Evolutionary conservation across 2,329 filamentous ascomycete species (phyloP).

Genomic region (Fusarium sp.): DNA sequence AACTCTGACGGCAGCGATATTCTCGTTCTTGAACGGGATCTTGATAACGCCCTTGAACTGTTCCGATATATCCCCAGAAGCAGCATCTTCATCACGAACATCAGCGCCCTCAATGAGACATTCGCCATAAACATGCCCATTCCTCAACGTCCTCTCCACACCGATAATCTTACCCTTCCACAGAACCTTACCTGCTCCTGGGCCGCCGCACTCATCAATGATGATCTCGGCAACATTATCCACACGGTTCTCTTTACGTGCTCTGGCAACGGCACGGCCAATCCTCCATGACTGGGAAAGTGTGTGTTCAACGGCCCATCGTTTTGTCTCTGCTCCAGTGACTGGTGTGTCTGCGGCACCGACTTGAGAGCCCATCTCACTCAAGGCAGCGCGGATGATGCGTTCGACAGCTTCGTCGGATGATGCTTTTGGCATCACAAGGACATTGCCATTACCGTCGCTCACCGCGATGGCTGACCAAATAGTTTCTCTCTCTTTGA

Average conservation of each 20-base stretch:
- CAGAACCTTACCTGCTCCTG: conserved; percentile 64
- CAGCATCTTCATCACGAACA: conserved; percentile 46
- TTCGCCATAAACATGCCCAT: conserved; percentile 70
- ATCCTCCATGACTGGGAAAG: conserved; percentile 68
- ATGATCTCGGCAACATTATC: conserved; percentile 68
- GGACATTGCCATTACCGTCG: conserved; percentile 64
- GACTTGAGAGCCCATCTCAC: conserved; percentile 65
- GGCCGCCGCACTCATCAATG: conserved; percentile 67
- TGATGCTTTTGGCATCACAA: conserved; percentile 60
- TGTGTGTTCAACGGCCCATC: conserved; percentile 64
- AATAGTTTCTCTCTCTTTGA: conserved; percentile 59
- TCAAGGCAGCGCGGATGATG: conserved; percentile 62
- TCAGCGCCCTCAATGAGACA: conserved; percentile 65
- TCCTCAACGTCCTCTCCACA: conserved; percentile 66
- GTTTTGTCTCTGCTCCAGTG: conserved; percentile 59
- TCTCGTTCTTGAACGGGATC: conserved; percentile 80
- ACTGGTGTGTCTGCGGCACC: conserved; percentile 62
- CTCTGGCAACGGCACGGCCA: conserved; percentile 67
- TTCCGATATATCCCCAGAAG: background rate
- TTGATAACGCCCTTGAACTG: conserved; percentile 62
- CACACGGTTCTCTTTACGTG: conserved; percentile 60
- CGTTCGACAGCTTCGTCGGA: conserved; percentile 61
- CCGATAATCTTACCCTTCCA: conserved; percentile 73
- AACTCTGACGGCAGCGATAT: conserved; percentile 67
- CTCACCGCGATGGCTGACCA: conserved; percentile 60